Conservation (phyloP, 2,329 filamentous ascomycete genomes). For the Scedosporium apiospermum region DNA sequence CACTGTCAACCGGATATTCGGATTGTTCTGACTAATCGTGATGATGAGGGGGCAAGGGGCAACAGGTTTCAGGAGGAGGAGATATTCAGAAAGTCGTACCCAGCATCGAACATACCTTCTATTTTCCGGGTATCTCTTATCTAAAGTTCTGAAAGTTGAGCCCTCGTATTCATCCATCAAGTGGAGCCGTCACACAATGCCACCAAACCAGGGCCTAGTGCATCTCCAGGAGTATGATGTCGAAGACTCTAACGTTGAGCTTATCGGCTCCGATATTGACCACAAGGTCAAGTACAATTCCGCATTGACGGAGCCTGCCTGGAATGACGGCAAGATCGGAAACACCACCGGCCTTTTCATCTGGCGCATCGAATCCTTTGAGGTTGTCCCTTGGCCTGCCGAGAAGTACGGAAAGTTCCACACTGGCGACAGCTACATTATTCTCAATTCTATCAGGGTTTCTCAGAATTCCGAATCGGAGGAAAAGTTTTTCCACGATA, state of each 20-base stretch:
- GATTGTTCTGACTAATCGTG: too few species aligned
- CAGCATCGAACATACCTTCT: too few species aligned
- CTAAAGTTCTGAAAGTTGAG: too few species aligned
- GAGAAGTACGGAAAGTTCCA: conserved; percentile 50
- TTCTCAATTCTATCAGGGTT: conserved; percentile 50
- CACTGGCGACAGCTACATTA: conserved; percentile 60
- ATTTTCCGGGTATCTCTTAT: too few species aligned
- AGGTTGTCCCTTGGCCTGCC: conserved; percentile 52
- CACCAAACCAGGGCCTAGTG: conserved; percentile 51
- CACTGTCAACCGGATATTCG: too few species aligned
- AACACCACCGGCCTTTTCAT: conserved; percentile 43
- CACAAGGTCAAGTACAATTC: conserved; percentile 60
- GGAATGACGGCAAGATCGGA: conserved; percentile 51
- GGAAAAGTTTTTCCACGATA: conserved; percentile 47
- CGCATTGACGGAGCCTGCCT: conserved; percentile 55
- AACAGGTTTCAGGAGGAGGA: too few species aligned
- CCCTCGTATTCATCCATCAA: too few species aligned
- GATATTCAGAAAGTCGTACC: too few species aligned
- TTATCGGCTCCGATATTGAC: conserved; percentile 55
- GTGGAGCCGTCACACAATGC: conserved; percentile 32
- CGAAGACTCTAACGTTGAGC: conserved; percentile 58
- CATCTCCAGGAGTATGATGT: conserved; percentile 57
- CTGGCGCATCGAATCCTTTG: conserved; percentile 60
- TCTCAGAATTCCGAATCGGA: conserved; percentile 29
- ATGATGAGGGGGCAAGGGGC: too few species aligned